These are phyloP conservation scores for Crithidia sp. DNA, from an alignment of 208 protist species.

Conservation along the genomic window DNA sequence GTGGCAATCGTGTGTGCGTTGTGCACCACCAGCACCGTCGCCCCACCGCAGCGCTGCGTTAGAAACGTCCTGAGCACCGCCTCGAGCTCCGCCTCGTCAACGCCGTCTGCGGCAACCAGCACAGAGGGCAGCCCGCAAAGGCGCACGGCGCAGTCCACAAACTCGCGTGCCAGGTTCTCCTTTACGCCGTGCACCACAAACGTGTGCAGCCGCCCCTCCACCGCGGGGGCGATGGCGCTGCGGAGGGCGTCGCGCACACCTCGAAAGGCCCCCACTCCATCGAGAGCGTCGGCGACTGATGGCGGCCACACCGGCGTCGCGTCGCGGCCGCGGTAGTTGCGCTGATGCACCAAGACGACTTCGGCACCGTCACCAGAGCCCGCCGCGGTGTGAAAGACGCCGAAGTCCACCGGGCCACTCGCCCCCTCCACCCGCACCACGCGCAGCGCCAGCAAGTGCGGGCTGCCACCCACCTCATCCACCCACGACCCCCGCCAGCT, in stretches of 20 bases:
- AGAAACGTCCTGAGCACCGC: slow-evolving; percentile 42
- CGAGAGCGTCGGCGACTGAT: not conserved
- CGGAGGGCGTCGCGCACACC: slow-evolving; percentile 23
- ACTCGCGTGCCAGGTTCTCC: slow-evolving; percentile 66
- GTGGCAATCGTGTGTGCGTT: slow-evolving; percentile 58
- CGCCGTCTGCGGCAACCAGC: slow-evolving; percentile 45
- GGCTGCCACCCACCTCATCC: slow-evolving; percentile 26
- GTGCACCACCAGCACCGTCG: slow-evolving; percentile 56
- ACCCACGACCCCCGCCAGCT: slow-evolving; percentile 29
- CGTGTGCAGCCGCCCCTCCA: slow-evolving; percentile 23
- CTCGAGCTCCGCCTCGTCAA: slow-evolving; percentile 48
- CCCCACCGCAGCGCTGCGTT: slow-evolving; percentile 15
- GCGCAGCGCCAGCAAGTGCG: slow-evolving; percentile 48
- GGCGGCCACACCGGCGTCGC: slow-evolving; percentile 60
- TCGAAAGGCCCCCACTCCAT: slow-evolving; percentile 10
- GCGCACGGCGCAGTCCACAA: slow-evolving; percentile 45
- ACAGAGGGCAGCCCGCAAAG: slow-evolving; percentile 47
- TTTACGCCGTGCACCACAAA: slow-evolving; percentile 77
- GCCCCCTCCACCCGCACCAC: slow-evolving; percentile 27
- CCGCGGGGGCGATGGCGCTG: slow-evolving; percentile 17
- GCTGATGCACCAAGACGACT: slow-evolving; percentile 44
- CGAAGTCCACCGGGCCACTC: slow-evolving; percentile 3
- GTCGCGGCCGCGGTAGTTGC: slow-evolving; percentile 25
- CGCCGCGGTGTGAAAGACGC: slow-evolving; percentile 8
- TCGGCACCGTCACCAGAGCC: slow-evolving; percentile 17